Conservation (phyloP, 106 monocot genomes). For the Dendrobium officinale region DNA sequence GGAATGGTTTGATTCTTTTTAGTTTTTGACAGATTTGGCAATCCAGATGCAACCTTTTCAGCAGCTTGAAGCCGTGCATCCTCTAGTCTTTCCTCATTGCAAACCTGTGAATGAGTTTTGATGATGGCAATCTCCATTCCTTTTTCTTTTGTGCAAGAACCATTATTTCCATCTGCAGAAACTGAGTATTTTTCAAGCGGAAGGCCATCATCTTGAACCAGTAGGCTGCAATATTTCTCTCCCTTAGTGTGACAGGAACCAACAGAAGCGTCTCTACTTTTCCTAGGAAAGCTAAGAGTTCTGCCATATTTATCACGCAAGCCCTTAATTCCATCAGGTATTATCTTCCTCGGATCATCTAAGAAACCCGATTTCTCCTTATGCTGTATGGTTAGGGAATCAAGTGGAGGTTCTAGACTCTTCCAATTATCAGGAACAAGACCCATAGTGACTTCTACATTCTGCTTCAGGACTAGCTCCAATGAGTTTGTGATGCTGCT, state of each 20-base stretch:
- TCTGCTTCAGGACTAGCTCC: constrained; percentile 50
- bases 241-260: constrained; percentile 1
- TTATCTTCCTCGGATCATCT: constrained; percentile 6
- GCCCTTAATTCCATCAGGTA: neutral
- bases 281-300: constrained; percentile 6
- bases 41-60: constrained; percentile 31
- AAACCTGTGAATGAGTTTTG: neutral
- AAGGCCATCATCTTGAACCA: constrained; percentile 3
- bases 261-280: constrained; percentile 19
- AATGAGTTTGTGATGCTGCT: constrained; percentile 84
- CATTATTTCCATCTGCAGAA: constrained; percentile 12
- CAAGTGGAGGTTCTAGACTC: neutral
- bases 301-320: constrained; percentile 10
- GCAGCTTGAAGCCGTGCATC: constrained; percentile 71
- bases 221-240: constrained; percentile 11
- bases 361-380: constrained; percentile 3
- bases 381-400: constrained; percentile 1
- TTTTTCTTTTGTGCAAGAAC: neutral
- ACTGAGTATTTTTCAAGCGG: constrained; percentile 4
- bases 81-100: constrained; percentile 50
- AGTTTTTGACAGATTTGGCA: constrained; percentile 20
- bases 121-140: constrained; percentile 10
- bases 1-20: constrained; percentile 43
- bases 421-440: constrained; percentile 18
- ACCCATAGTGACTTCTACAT: constrained; percentile 59